Conservation (phyloP, 2,329 filamentous ascomycete genomes). For the Endothia cerciana region DNA sequence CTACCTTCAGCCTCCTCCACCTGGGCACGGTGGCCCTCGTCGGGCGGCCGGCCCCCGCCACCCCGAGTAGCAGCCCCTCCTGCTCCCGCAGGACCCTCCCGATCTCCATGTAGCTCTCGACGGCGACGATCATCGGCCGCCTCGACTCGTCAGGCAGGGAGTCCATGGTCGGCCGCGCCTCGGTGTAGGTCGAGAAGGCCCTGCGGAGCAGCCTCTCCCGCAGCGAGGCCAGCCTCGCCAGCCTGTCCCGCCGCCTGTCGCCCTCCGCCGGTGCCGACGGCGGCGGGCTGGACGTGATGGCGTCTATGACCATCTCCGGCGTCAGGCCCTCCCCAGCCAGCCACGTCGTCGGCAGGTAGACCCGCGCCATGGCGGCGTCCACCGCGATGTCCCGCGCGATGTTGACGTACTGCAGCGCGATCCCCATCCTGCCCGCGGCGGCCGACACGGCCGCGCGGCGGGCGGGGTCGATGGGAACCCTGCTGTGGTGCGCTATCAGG, state of each 20-base stretch:
- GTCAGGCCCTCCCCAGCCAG: constrained; percentile 60
- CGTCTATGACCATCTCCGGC: constrained; percentile 57
- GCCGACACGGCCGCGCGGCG: constrained; percentile 50
- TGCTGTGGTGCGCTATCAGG: constrained; percentile 64
- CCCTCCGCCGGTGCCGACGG: background rate
- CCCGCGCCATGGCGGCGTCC: constrained; percentile 66
- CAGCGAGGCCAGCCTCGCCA: constrained; percentile 44
- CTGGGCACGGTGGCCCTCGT: constrained; percentile 32
- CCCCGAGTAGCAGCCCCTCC: constrained; percentile 10
- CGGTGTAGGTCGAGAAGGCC: constrained; percentile 63
- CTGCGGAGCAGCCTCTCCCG: constrained; percentile 59
- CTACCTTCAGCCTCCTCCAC: constrained; percentile 28
- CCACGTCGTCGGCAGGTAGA: constrained; percentile 71
- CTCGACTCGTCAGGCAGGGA: constrained; percentile 62
- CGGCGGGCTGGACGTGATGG: constrained; percentile 50
- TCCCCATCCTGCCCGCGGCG: constrained; percentile 68
- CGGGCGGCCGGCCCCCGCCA: constrained; percentile 15
- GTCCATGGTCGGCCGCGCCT: constrained; percentile 60
- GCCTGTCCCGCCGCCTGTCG: background rate
- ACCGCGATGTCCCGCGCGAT: constrained; percentile 74
- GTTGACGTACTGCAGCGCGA: constrained; percentile 77
- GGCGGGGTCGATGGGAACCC: constrained; percentile 36
- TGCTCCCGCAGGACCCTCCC: constrained; percentile 30
- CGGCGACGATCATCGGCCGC: constrained; percentile 41
- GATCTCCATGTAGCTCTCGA: constrained; percentile 35